phyloP scores from a whole-genome alignment of 345 rosid species.

The Pelargonium nanum region DNA sequence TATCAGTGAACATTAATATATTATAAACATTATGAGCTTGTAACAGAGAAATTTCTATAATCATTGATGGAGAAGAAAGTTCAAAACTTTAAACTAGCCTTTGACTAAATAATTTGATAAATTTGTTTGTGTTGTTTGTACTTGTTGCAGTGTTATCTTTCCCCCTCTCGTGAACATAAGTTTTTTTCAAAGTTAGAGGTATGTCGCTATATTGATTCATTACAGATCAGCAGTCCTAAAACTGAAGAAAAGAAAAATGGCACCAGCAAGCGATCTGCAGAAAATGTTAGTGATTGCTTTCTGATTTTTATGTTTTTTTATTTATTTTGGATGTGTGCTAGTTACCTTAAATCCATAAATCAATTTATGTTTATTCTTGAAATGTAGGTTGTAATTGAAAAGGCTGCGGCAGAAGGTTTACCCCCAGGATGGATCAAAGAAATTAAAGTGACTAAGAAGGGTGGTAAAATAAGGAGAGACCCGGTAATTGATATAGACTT shows the following conservation, averaged over 20 bases:
- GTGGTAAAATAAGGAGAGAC: constrained; percentile 47
- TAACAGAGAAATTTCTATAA: too few relatives aligned
- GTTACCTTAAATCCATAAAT: constrained; percentile 10
- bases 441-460: constrained; percentile 45
- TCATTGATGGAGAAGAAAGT: too few relatives aligned
- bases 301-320: not conserved
- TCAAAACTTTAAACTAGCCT: not conserved
- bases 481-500: constrained; percentile 37
- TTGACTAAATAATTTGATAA: not conserved
- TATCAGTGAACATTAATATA: too few relatives aligned
- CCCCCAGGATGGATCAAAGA: constrained; percentile 89
- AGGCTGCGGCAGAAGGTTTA: constrained; percentile 57
- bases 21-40: too few relatives aligned
- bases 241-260: constrained; percentile 18
- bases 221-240: constrained; percentile 6
- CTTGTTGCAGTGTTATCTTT: constrained; percentile 36
- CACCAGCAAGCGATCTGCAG: constrained; percentile 3
- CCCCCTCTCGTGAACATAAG: constrained; percentile 30
- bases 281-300: constrained; percentile 4
- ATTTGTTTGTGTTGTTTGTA: not conserved
- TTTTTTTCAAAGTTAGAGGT: constrained; percentile 37
- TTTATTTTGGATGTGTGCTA: not conserved
- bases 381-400: constrained; percentile 50
- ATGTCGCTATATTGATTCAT: constrained; percentile 25
- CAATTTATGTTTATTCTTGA: constrained; percentile 22